A percentile compares a stretch with the other conserved stretches of the same genome.
Evolutionary conservation across 495 filamentous ascomycete genomes (phyloP).

Genomic region (Penicillium bovifimosum): DNA sequence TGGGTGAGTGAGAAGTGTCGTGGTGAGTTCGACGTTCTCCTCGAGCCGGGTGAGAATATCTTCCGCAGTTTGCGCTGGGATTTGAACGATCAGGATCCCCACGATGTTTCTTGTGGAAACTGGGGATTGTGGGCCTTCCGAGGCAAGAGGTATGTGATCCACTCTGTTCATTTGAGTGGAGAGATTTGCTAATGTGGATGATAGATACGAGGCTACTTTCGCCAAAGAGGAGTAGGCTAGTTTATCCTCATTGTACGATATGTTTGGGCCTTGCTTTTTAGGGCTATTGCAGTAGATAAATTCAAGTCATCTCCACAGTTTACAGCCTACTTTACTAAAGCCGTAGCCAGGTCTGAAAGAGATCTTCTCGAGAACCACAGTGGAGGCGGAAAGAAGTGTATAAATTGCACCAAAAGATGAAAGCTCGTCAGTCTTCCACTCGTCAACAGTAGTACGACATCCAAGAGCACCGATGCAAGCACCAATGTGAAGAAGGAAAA

Average conservation of each 20-base stretch:
- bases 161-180: neutral
- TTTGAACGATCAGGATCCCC: conserved; percentile 89
- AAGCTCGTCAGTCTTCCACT: conserved; percentile 9
- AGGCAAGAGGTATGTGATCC: conserved; percentile 78
- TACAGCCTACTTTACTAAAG: neutral
- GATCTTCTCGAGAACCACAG: neutral
- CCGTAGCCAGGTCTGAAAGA: neutral
- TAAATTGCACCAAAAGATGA: conserved; percentile 1
- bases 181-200: neutral
- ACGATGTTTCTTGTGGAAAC: conserved; percentile 91
- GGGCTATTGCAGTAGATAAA: conserved; percentile 10
- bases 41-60: conserved; percentile 88
- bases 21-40: conserved; percentile 85
- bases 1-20: conserved; percentile 80
- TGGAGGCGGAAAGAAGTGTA: neutral
- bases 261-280: neutral
- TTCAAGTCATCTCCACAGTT: conserved; percentile 6
- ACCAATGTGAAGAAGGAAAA: conserved; percentile 7
- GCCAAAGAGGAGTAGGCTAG: conserved; percentile 14
- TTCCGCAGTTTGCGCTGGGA: conserved; percentile 97
- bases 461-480: conserved; percentile 8
- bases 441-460: conserved; percentile 7
- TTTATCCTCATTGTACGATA: conserved; percentile 23
- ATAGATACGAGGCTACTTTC: conserved; percentile 41
- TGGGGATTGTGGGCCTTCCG: conserved; percentile 97